Conservation (phyloP, 352 stramenopile genomes). For the Peronosclerospora sorghi region DNA sequence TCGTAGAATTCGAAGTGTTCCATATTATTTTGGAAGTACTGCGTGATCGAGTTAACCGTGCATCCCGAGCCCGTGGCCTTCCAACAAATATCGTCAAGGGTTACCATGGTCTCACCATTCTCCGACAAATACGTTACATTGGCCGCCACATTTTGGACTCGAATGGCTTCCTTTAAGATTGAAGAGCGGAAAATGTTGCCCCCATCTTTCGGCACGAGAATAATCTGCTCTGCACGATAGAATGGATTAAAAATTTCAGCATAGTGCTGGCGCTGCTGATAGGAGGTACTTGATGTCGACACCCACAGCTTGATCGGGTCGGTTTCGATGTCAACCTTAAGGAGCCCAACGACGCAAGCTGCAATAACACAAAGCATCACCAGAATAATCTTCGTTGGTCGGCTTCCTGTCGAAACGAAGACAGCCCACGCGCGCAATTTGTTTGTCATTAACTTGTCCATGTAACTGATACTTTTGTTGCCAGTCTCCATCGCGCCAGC, state of each 20-base stretch:
- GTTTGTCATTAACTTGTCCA: conserved; percentile 35
- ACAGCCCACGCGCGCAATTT: conserved; percentile 30
- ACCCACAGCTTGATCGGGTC: conserved; percentile 62
- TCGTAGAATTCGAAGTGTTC: conserved; percentile 48
- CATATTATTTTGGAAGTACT: conserved; percentile 63
- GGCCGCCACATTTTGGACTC: conserved; percentile 33
- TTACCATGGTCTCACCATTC: conserved; percentile 13
- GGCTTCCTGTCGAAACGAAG: conserved; percentile 28
- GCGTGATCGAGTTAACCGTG: conserved; percentile 44
- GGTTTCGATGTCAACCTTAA: conserved; percentile 40
- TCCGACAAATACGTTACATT: conserved; percentile 26
- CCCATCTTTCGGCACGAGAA: conserved; percentile 53
- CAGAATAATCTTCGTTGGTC: conserved; percentile 30
- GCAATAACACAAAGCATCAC: conserved; percentile 25
- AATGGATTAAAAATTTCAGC: conserved; percentile 58
- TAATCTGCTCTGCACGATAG: conserved; percentile 59
- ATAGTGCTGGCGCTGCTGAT: conserved; percentile 48
- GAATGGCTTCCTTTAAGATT: conserved; percentile 43
- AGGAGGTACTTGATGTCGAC: conserved; percentile 40
- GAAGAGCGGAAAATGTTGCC: conserved; percentile 36
- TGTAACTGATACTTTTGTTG: conserved; percentile 20
- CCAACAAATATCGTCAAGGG: conserved; percentile 52
- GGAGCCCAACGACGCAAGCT: conserved; percentile 26
- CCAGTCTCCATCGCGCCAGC: conserved; percentile 13
- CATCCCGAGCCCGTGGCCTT: conserved; percentile 47